Evolutionary conservation across 371 early-diverging fungal genomes (phyloP), one percentile per base, ranked within the genome.

Genomic region (Lichtheimia corymbifera): DNA sequence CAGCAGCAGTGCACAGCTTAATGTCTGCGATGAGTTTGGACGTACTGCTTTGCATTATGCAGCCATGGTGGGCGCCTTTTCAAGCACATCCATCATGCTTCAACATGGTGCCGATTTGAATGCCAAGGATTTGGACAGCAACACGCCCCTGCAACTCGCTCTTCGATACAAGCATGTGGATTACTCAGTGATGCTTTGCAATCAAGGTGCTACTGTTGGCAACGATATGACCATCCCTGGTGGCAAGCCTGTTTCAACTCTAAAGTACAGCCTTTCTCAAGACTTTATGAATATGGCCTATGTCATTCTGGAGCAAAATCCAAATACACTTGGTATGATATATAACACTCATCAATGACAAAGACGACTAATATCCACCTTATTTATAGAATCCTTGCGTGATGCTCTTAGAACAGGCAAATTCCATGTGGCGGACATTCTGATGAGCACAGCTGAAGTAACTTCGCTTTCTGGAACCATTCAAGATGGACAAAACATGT

Each of bases 31-130:
- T 45, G 28, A 52, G 0, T 76, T 81, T 66, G 76, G 79, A 3
- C 63, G 86, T 35, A 83, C 82, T 0, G 82, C 86, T 11, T 61
- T 88, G 17, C 88, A 88, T 55, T 88, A 88, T 60, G 83, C 86
- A 17, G 85, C 82, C 9, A 59, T 73, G 45, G 67, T 77, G 4
- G 86, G 85, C 7, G 83, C 88, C 4, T 86, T 81, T 52, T 83
- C 84, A 7, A 82, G 83, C 53, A 69, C 82, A 4, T 71, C 77
- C 4, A 62, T 74, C n/a, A 59, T 85, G 2, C 28, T 83, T 5
- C 59, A 72, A n/a, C 70, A 43, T 9, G 66, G 67, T 1, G 72
- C 73, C 5, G 54, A 71, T 44, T 30, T 81, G 17, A 72, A 85
- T 58, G 55, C 59, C n/a, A 43, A 56, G 7, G 88, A 88, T 57